These are phyloP conservation scores for Diutina pseudorugosa DNA, from an alignment of 1,139 yeast species.

Conservation along the genomic window DNA sequence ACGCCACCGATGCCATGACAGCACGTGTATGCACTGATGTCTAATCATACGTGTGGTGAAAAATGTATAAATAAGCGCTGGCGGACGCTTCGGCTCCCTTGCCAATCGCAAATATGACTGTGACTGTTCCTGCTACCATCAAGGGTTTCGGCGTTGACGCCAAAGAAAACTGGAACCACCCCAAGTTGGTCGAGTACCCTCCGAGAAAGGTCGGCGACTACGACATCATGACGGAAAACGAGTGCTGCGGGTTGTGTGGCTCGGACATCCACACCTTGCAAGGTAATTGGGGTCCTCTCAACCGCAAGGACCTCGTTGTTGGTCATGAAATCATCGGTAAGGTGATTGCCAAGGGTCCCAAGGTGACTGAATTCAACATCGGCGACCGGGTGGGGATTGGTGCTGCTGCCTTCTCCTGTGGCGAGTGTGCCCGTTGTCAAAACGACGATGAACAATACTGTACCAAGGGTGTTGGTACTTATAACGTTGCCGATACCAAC, in stretches of 20 bases:
- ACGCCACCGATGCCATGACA: neutral
- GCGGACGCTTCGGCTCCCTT: too few relatives aligned
- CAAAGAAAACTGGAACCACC: conserved; percentile 28
- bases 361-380: neutral
- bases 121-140: conserved; percentile 19
- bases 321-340: conserved; percentile 4
- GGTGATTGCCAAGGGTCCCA: neutral
- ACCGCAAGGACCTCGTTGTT: neutral
- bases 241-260: conserved; percentile 6
- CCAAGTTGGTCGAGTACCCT: conserved; percentile 27
- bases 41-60: neutral
- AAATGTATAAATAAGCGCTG: neutral
- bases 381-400: conserved; percentile 3
- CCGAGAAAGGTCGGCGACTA: conserved; percentile 25
- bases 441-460: neutral
- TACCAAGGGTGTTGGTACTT: neutral
- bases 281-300: neutral
- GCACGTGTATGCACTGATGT: neutral
- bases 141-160: conserved; percentile 32
- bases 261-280: neutral
- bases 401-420: neutral
- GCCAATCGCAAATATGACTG: neutral
- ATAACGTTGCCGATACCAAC: neutral
- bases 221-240: conserved; percentile 34
- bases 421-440: neutral